Base-by-base conservation (phyloP, 129 eudicot genomes). In the Pseudognaphalium luteoalbum region DNA sequence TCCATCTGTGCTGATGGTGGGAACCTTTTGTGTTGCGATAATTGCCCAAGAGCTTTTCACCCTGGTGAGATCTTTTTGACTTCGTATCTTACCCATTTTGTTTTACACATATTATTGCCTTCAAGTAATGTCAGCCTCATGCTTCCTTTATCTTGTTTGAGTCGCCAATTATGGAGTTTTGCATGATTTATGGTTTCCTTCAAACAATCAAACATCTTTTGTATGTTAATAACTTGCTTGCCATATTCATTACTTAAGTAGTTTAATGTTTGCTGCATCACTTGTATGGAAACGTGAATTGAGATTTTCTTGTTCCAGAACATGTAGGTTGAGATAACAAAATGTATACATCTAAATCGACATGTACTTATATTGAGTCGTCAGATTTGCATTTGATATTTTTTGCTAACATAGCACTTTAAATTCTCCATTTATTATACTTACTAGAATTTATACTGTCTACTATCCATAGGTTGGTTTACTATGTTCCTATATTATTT, bases 21-120 rank as follows among this genome's bases (percentile, higher is more conserved):
- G 41, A 83, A 94, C 33, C 92, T 94, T 70, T 68, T 94, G 70
- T 84, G 88, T 56, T 94, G 98, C 78, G 97, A 91, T 74, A 82
- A 74, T 54, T 94, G 98, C 81, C 97, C 96, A 19, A 84, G 98
- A 69, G 87, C 96, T 51, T 94, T 91, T 74, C 98, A 94, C 80
- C 50, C 81, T 70, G 97, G 97, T 93, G 56, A 81, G 84, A 35
- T 79, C 73, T 42, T 70, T 44, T 60, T 42, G 30, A 41, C 35
- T 37, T 50, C 28, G 19, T 34, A 15, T 2, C 19, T 67, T 58
- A 30, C 14, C 4, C 4, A 64, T 57, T 25, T 8, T 28, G 51
- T 30, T 74, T 14, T 37, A n/a, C 11, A 44, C 1, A 11, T 29
- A 32, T 29, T 8, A 65, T 65, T 3, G 19, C 7, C n/a, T 14